phyloP scores from a whole-genome alignment of 1,284 basidiomycete species.

The Mycosarcoma maydis region DNA sequence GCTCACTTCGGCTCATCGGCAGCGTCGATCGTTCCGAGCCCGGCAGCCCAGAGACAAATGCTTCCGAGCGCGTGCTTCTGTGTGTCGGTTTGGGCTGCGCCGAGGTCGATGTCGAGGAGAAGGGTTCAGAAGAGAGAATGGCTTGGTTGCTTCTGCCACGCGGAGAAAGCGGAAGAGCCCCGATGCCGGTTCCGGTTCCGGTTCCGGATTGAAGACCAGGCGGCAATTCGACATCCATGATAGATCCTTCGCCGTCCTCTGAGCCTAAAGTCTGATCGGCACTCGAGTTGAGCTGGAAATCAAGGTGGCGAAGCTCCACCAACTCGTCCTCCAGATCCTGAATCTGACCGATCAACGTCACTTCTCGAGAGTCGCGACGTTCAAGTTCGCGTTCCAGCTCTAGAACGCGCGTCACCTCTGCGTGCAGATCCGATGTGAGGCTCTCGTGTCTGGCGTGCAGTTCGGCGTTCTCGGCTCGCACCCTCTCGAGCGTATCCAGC shows the following conservation, averaged over 20 bases:
- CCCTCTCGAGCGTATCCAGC: slow-evolving; percentile 51
- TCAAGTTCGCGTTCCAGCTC: slow-evolving; percentile 56
- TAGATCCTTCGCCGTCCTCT: slow-evolving; percentile 39
- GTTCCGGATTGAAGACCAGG: slow-evolving; percentile 9
- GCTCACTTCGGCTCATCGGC: slow-evolving; percentile 28
- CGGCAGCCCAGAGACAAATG: slow-evolving; percentile 21
- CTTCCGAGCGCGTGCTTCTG: slow-evolving; percentile 27
- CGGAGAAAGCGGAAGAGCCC: slow-evolving; percentile 7
- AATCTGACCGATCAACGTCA: slow-evolving; percentile 37
- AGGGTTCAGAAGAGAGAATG: slow-evolving; percentile 11
- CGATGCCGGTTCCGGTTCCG: slow-evolving; percentile 4
- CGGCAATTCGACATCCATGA: slow-evolving; percentile 37
- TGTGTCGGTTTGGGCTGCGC: slow-evolving; percentile 21
- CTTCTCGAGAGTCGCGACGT: slow-evolving; percentile 40
- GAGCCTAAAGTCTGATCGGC: slow-evolving; percentile 37
- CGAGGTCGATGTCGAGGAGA: slow-evolving; percentile 13
- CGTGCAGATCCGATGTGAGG: slow-evolving; percentile 52
- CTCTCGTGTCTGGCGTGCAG: slow-evolving; percentile 40
- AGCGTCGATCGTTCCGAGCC: slow-evolving; percentile 17
- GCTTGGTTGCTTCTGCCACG: slow-evolving; percentile 2
- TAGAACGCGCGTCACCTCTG: slow-evolving; percentile 55
- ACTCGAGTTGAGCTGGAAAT: slow-evolving; percentile 32
- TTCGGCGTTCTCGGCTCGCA: slow-evolving; percentile 39
- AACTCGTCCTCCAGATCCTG: slow-evolving; percentile 41
- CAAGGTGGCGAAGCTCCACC: slow-evolving; percentile 35